A percentile compares a stretch with the other conserved stretches of the same genome.
Conservation (phyloP, 345 rosid genomes). For the Atalantia buxifolia region DNA sequence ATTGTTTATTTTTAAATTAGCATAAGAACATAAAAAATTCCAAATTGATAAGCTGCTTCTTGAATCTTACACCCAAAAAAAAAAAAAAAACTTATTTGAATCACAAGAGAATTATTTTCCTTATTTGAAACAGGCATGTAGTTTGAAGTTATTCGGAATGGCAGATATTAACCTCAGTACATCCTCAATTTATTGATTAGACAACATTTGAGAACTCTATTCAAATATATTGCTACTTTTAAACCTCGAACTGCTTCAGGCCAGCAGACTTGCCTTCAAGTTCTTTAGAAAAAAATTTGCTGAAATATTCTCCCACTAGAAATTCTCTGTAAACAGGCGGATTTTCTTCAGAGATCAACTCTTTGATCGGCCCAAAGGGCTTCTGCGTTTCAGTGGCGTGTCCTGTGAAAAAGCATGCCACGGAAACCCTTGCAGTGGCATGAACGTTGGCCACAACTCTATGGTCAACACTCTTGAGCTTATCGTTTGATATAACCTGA, state of each 20-base stretch:
- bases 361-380: slow-evolving; percentile 15
- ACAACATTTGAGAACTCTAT: no score
- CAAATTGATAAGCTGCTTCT: no score
- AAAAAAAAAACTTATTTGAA: no score
- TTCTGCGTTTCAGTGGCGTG: background rate
- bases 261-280: slow-evolving; percentile 20
- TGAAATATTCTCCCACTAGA: slow-evolving; percentile 13
- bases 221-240: background rate
- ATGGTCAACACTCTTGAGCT: slow-evolving; percentile 45
- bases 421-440: slow-evolving; percentile 40
- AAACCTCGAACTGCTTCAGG: slow-evolving; percentile 9
- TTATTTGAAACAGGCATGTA: no score
- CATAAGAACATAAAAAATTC: no score
- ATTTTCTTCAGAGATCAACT: slow-evolving; percentile 26
- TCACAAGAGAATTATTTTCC: no score
- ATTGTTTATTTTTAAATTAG: no score
- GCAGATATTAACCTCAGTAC: no score
- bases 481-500: slow-evolving; percentile 48
- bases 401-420: slow-evolving; percentile 35
- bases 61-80: no score
- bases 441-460: slow-evolving; percentile 35
- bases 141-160: no score
- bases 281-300: slow-evolving; percentile 11
- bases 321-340: slow-evolving; percentile 25
- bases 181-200: no score